Evolutionary conservation across 2,329 filamentous ascomycete genomes (phyloP), one percentile per base, ranked within the genome.

Genomic region (Monosporascus sp.): DNA sequence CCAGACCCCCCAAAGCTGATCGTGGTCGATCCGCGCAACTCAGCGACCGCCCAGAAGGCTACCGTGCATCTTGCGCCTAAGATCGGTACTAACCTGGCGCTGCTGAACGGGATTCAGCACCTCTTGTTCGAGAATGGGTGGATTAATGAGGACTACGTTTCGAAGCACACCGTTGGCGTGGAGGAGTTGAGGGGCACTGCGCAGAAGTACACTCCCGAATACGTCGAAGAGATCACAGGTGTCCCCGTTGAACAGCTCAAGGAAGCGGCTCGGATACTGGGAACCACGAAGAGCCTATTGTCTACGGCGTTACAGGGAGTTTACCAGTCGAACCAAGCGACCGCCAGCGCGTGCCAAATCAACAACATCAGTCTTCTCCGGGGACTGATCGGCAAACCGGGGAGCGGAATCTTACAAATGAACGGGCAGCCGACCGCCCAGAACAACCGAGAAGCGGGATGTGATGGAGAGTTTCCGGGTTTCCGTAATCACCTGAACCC

Each of bases 251-350:
- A 37, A 17, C 51, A 69, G 28, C 58, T 72, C 2, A 50, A 66
- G 50, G 54, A 68, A 38, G 66, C 70, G 6, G 69, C 68, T 1
- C 49, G 58, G 22, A 68, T 72, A 41, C 60, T 72, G 4, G 68
- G 69, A 7, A 69, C 62, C 6, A 57, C 65, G 0, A 56, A 54
- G 11, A 66, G 58, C 22, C 60, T 73, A 2, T 56, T 72, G 8
- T 73, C 70, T 2, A 72, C 70, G 4, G 68, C 68, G 1, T 55
- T 73, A 1, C 70, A 72, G 54, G 70, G 70, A 3, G 70, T 73
- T 5, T 73, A 73, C 51, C 70, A 72, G 55, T 71, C 69, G 1
- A 69, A 72, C 59, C 70, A 72, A 54, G 68, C 68, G n/a, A 72
- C 70, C 3, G 69, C 70, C 2, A 65, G 62, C 50, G 69, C 70